These are phyloP conservation scores for Irpex sp. DNA, from an alignment of 1,284 basidiomycete species.

Conservation along the genomic window DNA sequence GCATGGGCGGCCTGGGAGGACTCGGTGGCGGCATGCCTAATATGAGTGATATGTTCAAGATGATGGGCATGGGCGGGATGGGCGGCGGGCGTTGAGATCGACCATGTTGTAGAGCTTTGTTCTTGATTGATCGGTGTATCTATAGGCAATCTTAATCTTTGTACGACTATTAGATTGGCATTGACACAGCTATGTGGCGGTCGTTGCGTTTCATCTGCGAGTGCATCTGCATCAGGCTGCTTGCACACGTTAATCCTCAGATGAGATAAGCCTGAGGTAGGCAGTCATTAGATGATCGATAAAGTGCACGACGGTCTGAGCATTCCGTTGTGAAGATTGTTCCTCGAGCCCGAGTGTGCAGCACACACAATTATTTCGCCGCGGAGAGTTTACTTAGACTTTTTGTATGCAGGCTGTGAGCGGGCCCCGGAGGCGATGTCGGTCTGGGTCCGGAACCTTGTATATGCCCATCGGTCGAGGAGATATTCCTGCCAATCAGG, in stretches of 20 bases:
- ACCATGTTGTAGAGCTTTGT: neutral
- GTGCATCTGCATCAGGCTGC: neutral
- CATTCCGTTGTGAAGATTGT: too few relatives aligned
- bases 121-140: slow-evolving; percentile 6
- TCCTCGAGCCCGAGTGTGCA: neutral
- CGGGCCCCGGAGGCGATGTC: neutral
- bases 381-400: neutral
- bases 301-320: too few relatives aligned
- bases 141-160: neutral
- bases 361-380: neutral
- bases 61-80: slow-evolving; percentile 74
- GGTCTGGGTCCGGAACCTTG: neutral
- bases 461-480: too few relatives aligned
- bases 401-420: neutral
- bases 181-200: neutral
- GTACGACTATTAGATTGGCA: neutral
- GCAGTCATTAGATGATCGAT: too few relatives aligned
- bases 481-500: neutral
- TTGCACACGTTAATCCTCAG: neutral
- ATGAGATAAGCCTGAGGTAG: neutral
- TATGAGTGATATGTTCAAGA: slow-evolving; percentile 77
- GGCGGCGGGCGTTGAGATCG: slow-evolving; percentile 15
- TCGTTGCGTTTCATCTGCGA: slow-evolving; percentile 8
- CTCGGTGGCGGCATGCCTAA: slow-evolving; percentile 57
- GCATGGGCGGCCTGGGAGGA: slow-evolving; percentile 51